phyloP scores from a whole-genome alignment of 305 asterid genomes.

The Fraxinus floribunda region DNA sequence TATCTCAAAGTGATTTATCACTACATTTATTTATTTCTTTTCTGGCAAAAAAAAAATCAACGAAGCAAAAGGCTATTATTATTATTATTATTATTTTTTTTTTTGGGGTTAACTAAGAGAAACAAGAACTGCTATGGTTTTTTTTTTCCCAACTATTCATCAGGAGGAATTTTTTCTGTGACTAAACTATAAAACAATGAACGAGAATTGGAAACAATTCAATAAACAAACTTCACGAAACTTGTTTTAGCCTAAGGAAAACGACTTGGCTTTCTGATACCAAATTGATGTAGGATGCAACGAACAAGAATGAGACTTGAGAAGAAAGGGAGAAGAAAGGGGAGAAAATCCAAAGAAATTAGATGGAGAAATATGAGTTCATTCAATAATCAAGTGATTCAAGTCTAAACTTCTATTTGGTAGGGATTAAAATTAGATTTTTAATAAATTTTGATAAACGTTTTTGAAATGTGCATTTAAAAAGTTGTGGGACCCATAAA shows the following conservation, averaged over 20 bases:
- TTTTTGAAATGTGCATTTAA: background rate
- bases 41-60: background rate
- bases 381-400: background rate
- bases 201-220: background rate
- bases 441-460: background rate
- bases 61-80: background rate
- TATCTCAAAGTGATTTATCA: background rate
- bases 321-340: background rate
- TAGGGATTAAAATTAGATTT: background rate
- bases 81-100: no score
- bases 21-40: background rate
- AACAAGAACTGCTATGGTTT: background rate
- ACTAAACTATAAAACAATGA: background rate
- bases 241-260: background rate
- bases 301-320: background rate
- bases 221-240: background rate
- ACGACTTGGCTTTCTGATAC: background rate
- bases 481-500: background rate
- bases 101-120: background rate
- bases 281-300: background rate
- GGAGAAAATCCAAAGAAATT: background rate
- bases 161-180: background rate
- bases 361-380: background rate
- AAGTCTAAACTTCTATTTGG: background rate
- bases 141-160: background rate